A percentile compares a stretch with the other conserved stretches of the same genome.
Conservation (phyloP, 2,329 filamentous ascomycete genomes). For the Aspergillus novofumigatus region DNA sequence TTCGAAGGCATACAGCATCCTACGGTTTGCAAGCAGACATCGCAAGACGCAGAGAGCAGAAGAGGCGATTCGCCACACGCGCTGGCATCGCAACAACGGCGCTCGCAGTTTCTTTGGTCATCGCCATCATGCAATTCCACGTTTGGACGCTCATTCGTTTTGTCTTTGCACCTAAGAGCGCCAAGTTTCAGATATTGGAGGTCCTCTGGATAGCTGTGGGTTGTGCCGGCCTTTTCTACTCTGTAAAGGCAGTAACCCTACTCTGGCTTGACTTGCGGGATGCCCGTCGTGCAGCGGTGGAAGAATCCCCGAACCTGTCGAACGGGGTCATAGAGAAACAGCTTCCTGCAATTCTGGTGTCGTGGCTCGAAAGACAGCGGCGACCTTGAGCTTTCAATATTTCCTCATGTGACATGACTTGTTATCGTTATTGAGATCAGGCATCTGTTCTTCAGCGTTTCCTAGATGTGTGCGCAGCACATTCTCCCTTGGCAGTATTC, state of each 20-base stretch:
- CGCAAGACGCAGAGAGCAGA: neutral
- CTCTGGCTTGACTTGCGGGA: slow-evolving; percentile 5
- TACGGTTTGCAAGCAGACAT: neutral
- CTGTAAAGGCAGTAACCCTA: neutral
- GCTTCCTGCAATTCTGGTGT: slow-evolving; percentile 1
- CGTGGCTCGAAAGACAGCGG: slow-evolving; percentile 2
- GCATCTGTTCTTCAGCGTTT: neutral
- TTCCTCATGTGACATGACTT: neutral
- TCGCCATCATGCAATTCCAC: neutral
- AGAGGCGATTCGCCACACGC: neutral
- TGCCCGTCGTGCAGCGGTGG: neutral
- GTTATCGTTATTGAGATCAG: neutral
- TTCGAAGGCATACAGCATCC: neutral
- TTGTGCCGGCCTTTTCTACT: neutral
- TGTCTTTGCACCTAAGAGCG: neutral
- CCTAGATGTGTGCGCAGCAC: neutral
- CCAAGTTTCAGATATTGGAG: neutral
- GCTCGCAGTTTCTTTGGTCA: neutral
- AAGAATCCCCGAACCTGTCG: neutral
- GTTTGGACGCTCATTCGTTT: neutral
- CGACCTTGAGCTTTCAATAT: slow-evolving; percentile 1
- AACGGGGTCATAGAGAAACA: neutral
- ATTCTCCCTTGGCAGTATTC: neutral
- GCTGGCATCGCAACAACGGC: neutral
- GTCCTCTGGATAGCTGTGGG: neutral